phyloP scores from a whole-genome alignment of 108 stramenopile species.

The Nannochloropsis oceanica region DNA sequence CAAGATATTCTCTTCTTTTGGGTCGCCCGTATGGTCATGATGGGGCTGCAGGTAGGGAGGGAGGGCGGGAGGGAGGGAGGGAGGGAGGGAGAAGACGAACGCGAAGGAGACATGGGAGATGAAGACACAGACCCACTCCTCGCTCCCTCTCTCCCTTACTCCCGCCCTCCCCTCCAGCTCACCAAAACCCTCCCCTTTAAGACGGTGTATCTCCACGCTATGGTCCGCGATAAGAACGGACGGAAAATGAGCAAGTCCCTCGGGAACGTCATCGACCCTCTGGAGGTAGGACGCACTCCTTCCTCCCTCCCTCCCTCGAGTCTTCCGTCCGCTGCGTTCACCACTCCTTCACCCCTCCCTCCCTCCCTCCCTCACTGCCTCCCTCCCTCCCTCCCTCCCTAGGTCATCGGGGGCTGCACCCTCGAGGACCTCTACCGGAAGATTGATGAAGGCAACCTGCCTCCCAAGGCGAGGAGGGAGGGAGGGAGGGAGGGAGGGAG shows the following conservation, averaged over 20 bases:
- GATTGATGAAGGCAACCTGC: conserved; percentile 81
- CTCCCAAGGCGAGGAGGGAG: conserved; percentile 74
- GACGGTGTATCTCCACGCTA: conserved; percentile 95
- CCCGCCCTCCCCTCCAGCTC: neutral
- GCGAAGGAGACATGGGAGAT: neutral
- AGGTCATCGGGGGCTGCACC: conserved; percentile 78
- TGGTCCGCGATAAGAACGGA: conserved; percentile 98
- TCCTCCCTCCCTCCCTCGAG: neutral
- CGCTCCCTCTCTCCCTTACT: neutral
- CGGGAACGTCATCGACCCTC: conserved; percentile 96
- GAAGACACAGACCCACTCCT: neutral
- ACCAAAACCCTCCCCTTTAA: conserved; percentile 74
- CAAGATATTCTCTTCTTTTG: conserved; percentile 99
- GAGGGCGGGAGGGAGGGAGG: no score
- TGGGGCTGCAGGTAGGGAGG: conserved; percentile 87
- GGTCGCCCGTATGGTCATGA: conserved; percentile 99
- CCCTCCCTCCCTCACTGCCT: neutral
- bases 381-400: neutral
- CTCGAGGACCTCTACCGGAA: conserved; percentile 63
- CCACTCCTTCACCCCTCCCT: neutral
- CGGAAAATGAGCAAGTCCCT: conserved; percentile 98
- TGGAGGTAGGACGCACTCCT: conserved; percentile 40
- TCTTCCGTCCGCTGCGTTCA: neutral
- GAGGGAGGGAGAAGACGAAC: no score
- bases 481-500: neutral